Evolutionary conservation across 2,329 filamentous ascomycete species (phyloP).

Genomic region (Fusarium xyrophilum): DNA sequence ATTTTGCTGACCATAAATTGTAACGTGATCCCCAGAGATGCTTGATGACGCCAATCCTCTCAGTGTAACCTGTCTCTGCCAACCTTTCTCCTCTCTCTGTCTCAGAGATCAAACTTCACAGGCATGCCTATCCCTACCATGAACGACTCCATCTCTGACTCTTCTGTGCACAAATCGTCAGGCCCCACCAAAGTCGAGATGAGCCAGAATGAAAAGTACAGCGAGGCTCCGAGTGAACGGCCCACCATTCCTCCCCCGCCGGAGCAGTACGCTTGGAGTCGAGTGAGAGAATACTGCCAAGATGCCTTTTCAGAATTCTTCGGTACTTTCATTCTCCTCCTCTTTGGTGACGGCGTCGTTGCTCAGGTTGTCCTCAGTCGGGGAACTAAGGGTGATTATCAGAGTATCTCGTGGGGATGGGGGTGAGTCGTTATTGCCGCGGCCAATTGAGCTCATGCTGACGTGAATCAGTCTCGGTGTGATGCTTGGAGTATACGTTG

Average conservation of each 20-base stretch:
- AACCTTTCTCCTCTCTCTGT: constrained; percentile 4
- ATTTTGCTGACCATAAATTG: constrained; percentile 36
- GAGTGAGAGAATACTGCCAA: constrained; percentile 57
- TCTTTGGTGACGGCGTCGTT: constrained; percentile 75
- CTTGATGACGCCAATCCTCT: constrained; percentile 24
- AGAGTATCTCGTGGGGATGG: constrained; percentile 59
- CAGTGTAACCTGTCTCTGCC: constrained; percentile 12
- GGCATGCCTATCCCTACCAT: constrained; percentile 42
- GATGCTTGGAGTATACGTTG: constrained; percentile 73
- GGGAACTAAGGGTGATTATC: constrained; percentile 55
- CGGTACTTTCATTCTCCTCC: constrained; percentile 70
- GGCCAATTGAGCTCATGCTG: not conserved
- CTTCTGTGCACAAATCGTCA: constrained; percentile 45
- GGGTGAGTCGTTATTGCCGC: constrained; percentile 48
- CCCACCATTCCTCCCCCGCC: constrained; percentile 27
- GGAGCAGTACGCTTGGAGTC: constrained; percentile 56
- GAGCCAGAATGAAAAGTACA: constrained; percentile 37
- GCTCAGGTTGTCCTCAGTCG: constrained; percentile 70
- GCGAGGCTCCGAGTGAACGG: constrained; percentile 30
- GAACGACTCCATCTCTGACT: constrained; percentile 46
- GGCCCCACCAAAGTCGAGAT: constrained; percentile 45
- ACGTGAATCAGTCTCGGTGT: constrained; percentile 61
- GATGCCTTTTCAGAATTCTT: constrained; percentile 73
- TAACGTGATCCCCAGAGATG: constrained; percentile 32
- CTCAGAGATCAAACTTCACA: not conserved